Percentiles rank a stretch among this genome's conserved stretches.
Evolutionary conservation across 2,329 filamentous ascomycete species (phyloP).

Genomic region (Cytospora paraplurivora): DNA sequence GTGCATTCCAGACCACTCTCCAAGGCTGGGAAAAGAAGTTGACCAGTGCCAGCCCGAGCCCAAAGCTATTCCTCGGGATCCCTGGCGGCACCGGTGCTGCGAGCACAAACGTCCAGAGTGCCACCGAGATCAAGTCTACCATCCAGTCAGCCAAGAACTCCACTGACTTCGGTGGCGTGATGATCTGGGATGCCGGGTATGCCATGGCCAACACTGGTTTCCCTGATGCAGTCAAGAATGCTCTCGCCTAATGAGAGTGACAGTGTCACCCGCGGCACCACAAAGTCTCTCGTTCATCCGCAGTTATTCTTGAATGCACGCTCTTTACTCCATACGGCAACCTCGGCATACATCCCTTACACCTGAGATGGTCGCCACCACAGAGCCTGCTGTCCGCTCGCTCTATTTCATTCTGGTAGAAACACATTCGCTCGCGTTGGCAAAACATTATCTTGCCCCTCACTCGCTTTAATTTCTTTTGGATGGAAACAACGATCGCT

Average conservation of each 20-base stretch:
- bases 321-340: no score
- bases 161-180: slow-evolving; percentile 19
- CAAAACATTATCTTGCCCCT: no score
- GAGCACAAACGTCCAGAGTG: slow-evolving; percentile 8
- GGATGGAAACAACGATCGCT: no score
- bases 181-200: slow-evolving; percentile 23
- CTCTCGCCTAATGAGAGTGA: background rate
- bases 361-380: no score
- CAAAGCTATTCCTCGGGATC: slow-evolving; percentile 22
- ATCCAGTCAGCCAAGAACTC: slow-evolving; percentile 11
- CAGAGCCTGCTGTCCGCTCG: no score
- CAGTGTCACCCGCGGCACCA: no score
- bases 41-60: slow-evolving; percentile 14
- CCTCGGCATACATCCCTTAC: no score
- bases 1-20: slow-evolving; percentile 6
- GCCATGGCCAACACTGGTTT: slow-evolving; percentile 13
- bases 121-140: slow-evolving; percentile 19
- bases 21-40: slow-evolving; percentile 20
- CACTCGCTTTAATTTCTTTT: no score
- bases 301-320: no score
- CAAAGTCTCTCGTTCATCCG: no score
- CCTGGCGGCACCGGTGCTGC: slow-evolving; percentile 20
- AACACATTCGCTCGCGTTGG: no score
- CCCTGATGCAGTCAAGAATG: slow-evolving; percentile 17
- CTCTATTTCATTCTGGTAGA: no score